Base-by-base conservation (phyloP, 2,329 filamentous ascomycete genomes). In the Colletotrichum sp. region DNA sequence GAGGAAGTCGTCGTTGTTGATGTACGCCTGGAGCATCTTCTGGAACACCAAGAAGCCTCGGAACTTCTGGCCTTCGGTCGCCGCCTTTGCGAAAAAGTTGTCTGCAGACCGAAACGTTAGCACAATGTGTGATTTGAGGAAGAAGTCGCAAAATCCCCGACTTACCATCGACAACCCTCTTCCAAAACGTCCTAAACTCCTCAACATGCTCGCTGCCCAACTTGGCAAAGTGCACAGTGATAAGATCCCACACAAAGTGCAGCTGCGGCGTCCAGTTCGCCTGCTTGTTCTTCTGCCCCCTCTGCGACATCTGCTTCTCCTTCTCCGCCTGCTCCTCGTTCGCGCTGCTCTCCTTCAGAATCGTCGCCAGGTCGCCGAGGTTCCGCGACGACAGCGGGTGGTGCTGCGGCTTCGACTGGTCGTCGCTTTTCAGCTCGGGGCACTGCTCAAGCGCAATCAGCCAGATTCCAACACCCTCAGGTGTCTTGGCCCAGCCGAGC, bases 401-500 rank as follows among this genome's bases (percentile, higher is more conserved):
- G 66, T 92, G 90, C 96, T 97, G 92, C 67, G 92, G 90, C 96
- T 96, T 89, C 78, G 94, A 93, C 30, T 90, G 87, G 66, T 91
- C 90, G 63, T 72, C 59, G 64, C 18, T 39, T 21, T 26, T 59
- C 71, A 94, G 88, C 9, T 90, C 86, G 0, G 93, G 91, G 79
- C 95, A 95, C 24, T 87, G 87, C 68, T 90, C 90, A 77, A 91
- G 89, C 3, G 94, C 90, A 7, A 92, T 90, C 36, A 99, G 88
- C 96, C 96, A 99, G 72, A 98, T 92, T 1, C 95, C 95, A 26
- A 98, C 92, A 8, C 96, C 96, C 83, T 99, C 96, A 0, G 96
- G 94, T 0, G 96, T 96, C 83, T 94, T 94, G 10, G 93, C 92
- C 65, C 98, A 87, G 12, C 94, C 93, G 10, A 98, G 82, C 52